These are phyloP conservation scores for Phanerodontia chrysosporium DNA, from an alignment of 768 basidiomycete species.

Conservation along the genomic window DNA sequence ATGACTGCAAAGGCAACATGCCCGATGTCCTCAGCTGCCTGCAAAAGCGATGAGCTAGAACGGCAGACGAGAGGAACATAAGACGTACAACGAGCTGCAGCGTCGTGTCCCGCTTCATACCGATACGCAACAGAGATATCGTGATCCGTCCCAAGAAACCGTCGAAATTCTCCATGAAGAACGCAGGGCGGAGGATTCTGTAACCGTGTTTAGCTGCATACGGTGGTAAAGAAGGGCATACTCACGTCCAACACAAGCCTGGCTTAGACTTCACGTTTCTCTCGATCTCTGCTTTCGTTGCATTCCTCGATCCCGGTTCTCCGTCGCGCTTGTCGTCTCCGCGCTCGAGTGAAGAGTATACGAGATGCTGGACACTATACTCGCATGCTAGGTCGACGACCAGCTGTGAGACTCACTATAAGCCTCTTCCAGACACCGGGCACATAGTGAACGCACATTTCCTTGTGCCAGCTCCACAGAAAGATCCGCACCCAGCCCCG, in stretches of 20 bases:
- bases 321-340: conserved; percentile 32
- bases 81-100: conserved; percentile 32
- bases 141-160: conserved; percentile 34
- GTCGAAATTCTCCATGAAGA: conserved; percentile 44
- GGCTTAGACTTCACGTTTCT: conserved; percentile 27
- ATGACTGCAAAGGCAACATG: conserved; percentile 3
- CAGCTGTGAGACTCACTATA: too few relatives aligned
- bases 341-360: conserved; percentile 37
- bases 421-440: too few relatives aligned
- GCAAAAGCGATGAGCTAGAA: neutral
- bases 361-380: conserved; percentile 29
- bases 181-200: conserved; percentile 37
- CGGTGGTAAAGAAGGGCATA: conserved; percentile 3
- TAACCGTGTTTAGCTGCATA: neutral
- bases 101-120: conserved; percentile 30
- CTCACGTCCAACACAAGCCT: conserved; percentile 37
- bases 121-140: conserved; percentile 28
- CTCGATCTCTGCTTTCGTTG: conserved; percentile 35
- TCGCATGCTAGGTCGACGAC: conserved; percentile 36
- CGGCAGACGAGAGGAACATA: neutral
- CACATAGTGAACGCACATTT: conserved; percentile 25
- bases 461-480: conserved; percentile 38
- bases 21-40: conserved; percentile 17
- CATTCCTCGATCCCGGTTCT: conserved; percentile 17
- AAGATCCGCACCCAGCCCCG: conserved; percentile 37